phyloP scores from a whole-genome alignment of 306 rosid species.

The Trifolium pratense region DNA sequence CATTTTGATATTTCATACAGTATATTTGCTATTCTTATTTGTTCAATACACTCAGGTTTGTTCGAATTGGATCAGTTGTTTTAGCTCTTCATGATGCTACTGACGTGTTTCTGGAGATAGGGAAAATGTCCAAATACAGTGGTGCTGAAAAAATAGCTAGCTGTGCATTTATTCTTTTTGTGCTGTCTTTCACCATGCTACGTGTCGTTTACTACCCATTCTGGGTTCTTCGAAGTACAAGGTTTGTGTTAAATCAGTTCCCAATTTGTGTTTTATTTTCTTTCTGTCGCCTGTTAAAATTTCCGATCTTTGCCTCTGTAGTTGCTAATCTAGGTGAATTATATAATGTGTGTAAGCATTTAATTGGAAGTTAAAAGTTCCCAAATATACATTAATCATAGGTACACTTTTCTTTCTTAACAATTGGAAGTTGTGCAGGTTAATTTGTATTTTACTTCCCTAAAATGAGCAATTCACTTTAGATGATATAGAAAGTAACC shows the following conservation, averaged over 20 bases:
- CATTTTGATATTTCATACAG: constrained; percentile 8
- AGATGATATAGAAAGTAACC: too few relatives aligned
- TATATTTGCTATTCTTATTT: constrained; percentile 37
- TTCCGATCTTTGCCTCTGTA: not conserved
- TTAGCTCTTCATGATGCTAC: constrained; percentile 94
- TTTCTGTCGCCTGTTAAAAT: constrained; percentile 16
- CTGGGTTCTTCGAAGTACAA: constrained; percentile 93
- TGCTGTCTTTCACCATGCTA: constrained; percentile 72
- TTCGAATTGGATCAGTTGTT: constrained; percentile 87
- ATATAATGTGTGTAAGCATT: constrained; percentile 9
- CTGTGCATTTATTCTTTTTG: constrained; percentile 80
- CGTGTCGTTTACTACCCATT: constrained; percentile 90
- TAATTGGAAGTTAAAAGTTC: constrained; percentile 12
- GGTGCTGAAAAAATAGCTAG: constrained; percentile 83
- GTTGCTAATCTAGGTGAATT: constrained; percentile 23
- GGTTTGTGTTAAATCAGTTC: constrained; percentile 57
- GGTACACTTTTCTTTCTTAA: too few relatives aligned
- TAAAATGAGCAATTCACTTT: not conserved
- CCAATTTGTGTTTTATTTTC: not conserved
- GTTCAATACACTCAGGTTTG: constrained; percentile 69
- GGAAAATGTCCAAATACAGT: constrained; percentile 93
- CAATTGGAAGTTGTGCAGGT: too few relatives aligned
- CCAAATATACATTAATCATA: not conserved
- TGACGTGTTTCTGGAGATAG: constrained; percentile 90
- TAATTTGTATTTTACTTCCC: not conserved